Evolutionary conservation across 2,329 filamentous ascomycete species (phyloP).

Genomic region (Gnomoniopsis sp.): DNA sequence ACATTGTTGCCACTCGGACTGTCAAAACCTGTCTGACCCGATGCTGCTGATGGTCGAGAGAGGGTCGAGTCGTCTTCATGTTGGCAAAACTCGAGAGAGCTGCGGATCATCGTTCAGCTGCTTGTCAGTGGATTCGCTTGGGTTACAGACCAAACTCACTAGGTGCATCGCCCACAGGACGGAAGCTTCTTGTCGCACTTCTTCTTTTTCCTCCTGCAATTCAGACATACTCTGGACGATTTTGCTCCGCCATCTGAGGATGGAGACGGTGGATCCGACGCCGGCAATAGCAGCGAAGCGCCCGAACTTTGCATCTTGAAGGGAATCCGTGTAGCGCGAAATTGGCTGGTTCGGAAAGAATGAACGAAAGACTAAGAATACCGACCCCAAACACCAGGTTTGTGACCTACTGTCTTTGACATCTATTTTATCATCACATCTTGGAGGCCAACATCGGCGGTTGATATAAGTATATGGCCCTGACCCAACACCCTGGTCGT

Average conservation of each 20-base stretch:
- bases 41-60: slow-evolving; percentile 9
- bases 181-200: slow-evolving; percentile 27
- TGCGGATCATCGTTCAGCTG: slow-evolving; percentile 12
- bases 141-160: slow-evolving; percentile 20
- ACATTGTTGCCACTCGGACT: background rate
- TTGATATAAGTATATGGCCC: slow-evolving; percentile 15
- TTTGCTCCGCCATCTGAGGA: slow-evolving; percentile 21
- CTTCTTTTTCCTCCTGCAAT: slow-evolving; percentile 27
- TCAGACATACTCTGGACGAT: slow-evolving; percentile 26
- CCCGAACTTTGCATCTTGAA: slow-evolving; percentile 14
- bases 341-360: background rate
- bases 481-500: slow-evolving; percentile 13
- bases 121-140: background rate
- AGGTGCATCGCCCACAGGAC: slow-evolving; percentile 25
- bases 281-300: slow-evolving; percentile 12
- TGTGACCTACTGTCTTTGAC: background rate
- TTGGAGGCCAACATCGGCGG: slow-evolving; percentile 11
- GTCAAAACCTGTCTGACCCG: slow-evolving; percentile 14
- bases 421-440: slow-evolving; percentile 10
- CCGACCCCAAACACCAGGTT: slow-evolving; percentile 2
- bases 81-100: slow-evolving; percentile 24
- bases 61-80: slow-evolving; percentile 23
- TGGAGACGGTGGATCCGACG: slow-evolving; percentile 17
- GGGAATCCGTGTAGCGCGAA: background rate
- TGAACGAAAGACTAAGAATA: background rate